These are phyloP conservation scores for Cicer judaicum DNA, from an alignment of 306 rosid species.

Conservation along the genomic window DNA sequence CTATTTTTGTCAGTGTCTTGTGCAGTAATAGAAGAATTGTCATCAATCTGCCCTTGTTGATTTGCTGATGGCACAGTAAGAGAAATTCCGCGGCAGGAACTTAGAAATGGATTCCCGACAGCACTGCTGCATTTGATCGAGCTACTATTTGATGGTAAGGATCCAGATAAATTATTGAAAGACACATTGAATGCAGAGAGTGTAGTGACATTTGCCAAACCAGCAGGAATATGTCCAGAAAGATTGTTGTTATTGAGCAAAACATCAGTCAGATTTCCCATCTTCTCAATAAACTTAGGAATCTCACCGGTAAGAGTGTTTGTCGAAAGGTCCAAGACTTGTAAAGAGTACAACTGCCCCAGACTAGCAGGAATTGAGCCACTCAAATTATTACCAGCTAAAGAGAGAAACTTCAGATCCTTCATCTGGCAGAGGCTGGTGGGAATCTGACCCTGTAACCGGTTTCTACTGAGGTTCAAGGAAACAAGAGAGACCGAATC, in stretches of 20 bases:
- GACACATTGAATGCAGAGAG: constrained; percentile 83
- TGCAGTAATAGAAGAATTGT: constrained; percentile 51
- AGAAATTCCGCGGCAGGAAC: constrained; percentile 59
- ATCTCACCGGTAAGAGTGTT: constrained; percentile 81
- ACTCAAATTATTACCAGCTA: constrained; percentile 69
- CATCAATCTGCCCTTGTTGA: constrained; percentile 56
- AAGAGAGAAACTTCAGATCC: constrained; percentile 65
- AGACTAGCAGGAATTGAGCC: constrained; percentile 71
- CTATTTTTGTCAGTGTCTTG: constrained; percentile 37
- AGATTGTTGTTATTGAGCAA: constrained; percentile 78
- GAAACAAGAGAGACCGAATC: constrained; percentile 59
- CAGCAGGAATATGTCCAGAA: constrained; percentile 84
- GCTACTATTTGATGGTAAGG: constrained; percentile 57
- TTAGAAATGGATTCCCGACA: constrained; percentile 72
- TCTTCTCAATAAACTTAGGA: constrained; percentile 65
- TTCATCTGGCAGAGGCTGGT: constrained; percentile 61
- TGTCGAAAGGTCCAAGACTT: constrained; percentile 77
- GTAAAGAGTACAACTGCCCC: constrained; percentile 67
- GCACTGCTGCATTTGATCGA: constrained; percentile 69
- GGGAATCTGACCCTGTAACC: constrained; percentile 68
- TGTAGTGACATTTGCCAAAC: constrained; percentile 69
- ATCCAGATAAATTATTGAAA: constrained; percentile 91
- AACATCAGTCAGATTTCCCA: constrained; percentile 66
- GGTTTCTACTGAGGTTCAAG: constrained; percentile 76
- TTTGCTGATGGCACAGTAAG: constrained; percentile 55